Conservation (phyloP, 768 basidiomycete genomes). For the Crepidotus variabilis region DNA sequence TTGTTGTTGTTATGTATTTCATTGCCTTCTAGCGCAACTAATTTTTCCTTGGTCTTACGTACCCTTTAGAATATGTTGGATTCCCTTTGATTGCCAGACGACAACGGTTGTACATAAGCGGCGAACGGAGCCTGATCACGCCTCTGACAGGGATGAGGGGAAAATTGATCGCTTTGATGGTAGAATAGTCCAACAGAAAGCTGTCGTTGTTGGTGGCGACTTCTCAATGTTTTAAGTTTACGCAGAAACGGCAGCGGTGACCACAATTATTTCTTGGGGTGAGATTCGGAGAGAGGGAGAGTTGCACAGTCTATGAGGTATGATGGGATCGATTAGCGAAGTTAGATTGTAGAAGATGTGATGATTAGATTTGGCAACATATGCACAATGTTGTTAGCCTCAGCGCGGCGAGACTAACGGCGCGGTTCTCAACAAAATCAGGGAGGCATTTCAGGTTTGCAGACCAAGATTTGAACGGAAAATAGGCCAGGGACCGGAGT, state of each 20-base stretch:
- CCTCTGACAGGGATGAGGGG: slow-evolving; percentile 12
- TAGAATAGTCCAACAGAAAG: slow-evolving; percentile 6
- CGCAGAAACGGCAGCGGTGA: no score
- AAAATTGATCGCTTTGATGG: slow-evolving; percentile 16
- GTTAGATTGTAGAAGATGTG: not conserved
- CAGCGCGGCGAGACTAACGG: not conserved
- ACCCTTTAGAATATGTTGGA: slow-evolving; percentile 3
- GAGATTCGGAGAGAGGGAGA: no score
- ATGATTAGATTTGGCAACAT: not conserved
- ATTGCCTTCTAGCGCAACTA: not conserved
- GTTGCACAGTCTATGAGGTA: not conserved
- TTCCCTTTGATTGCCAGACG: slow-evolving; percentile 3
- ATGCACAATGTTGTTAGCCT: not conserved
- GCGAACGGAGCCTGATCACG: not conserved
- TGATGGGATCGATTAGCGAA: not conserved
- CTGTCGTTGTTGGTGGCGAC: not conserved
- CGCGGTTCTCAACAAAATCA: not conserved
- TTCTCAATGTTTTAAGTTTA: not conserved
- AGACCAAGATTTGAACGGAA: not conserved
- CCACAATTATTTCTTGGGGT: no score
- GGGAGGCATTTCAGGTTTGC: not conserved
- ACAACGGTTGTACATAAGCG: not conserved
- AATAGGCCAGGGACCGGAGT: slow-evolving; percentile 35
- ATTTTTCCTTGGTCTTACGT: not conserved
- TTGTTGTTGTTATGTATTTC: not conserved